phyloP scores from a whole-genome alignment of 176 grass and related monocot genomes.

The Phoenix roebelenii region DNA sequence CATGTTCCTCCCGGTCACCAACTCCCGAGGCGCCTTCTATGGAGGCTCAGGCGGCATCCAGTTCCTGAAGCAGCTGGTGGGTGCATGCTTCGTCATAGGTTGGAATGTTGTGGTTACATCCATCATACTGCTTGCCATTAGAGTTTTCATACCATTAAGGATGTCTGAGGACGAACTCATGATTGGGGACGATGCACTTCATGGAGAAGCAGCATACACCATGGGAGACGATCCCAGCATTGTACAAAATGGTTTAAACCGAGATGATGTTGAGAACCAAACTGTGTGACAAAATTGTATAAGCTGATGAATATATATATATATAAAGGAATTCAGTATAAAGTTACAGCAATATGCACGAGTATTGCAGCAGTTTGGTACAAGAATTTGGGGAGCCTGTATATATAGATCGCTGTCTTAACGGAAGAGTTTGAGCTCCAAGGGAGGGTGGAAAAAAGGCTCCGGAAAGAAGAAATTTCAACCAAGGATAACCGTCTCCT shows the following conservation, averaged over 20 bases:
- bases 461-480: too few relatives aligned
- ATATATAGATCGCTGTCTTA: too few relatives aligned
- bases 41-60: slow-evolving; percentile 36
- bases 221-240: slow-evolving; percentile 11
- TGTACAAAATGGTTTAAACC: slow-evolving; percentile 14
- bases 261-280: slow-evolving; percentile 32
- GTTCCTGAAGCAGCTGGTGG: slow-evolving; percentile 56
- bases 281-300: background rate
- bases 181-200: slow-evolving; percentile 56
- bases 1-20: slow-evolving; percentile 29
- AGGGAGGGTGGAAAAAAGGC: too few relatives aligned
- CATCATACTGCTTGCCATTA: slow-evolving; percentile 38
- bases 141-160: slow-evolving; percentile 46
- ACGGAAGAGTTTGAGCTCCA: too few relatives aligned
- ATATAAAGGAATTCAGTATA: too few relatives aligned
- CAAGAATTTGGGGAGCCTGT: too few relatives aligned
- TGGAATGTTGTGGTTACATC: slow-evolving; percentile 62
- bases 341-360: too few relatives aligned
- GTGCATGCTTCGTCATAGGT: slow-evolving; percentile 38
- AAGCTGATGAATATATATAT: too few relatives aligned
- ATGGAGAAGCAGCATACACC: slow-evolving; percentile 71
- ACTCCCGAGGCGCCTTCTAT: slow-evolving; percentile 46
- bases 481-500: too few relatives aligned
- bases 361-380: too few relatives aligned
- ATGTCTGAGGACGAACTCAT: slow-evolving; percentile 60